Conservation (phyloP, 139 green algal species). For the Pycnococcus provasolii region DNA sequence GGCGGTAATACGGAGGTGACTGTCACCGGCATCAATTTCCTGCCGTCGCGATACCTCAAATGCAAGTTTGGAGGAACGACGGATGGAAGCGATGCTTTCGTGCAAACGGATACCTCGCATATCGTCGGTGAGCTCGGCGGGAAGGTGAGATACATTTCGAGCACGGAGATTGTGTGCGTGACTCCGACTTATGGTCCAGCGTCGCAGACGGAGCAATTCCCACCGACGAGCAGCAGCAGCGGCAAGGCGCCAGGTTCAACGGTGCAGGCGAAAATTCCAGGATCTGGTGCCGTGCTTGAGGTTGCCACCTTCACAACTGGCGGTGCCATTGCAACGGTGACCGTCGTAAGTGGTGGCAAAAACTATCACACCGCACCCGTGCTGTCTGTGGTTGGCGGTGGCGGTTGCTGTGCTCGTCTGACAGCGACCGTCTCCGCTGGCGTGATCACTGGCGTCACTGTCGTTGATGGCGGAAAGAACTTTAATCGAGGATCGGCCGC, state of each 20-base stretch:
- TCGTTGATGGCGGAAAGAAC: neutral
- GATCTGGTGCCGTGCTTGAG: slow-evolving; percentile 2
- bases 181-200: slow-evolving; percentile 14
- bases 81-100: neutral
- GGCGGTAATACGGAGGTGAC: slow-evolving; percentile 18
- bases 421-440: slow-evolving; percentile 1
- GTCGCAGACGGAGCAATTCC: slow-evolving; percentile 1
- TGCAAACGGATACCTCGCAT: slow-evolving; percentile 5
- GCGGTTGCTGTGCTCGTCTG: neutral
- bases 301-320: neutral
- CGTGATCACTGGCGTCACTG: neutral
- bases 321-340: neutral
- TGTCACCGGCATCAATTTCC: slow-evolving; percentile 21
- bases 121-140: slow-evolving; percentile 15
- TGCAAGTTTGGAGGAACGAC: slow-evolving; percentile 14
- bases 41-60: slow-evolving; percentile 17
- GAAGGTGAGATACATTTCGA: slow-evolving; percentile 13
- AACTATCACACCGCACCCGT: neutral
- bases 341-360: neutral
- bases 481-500: neutral
- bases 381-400: slow-evolving; percentile 7
- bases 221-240: neutral
- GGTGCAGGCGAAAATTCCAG: neutral
- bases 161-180: slow-evolving; percentile 21
- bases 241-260: neutral